Evolutionary conservation across 1,284 basidiomycete species (phyloP).

Genomic region (Pyrrhoderma lamaoense): DNA sequence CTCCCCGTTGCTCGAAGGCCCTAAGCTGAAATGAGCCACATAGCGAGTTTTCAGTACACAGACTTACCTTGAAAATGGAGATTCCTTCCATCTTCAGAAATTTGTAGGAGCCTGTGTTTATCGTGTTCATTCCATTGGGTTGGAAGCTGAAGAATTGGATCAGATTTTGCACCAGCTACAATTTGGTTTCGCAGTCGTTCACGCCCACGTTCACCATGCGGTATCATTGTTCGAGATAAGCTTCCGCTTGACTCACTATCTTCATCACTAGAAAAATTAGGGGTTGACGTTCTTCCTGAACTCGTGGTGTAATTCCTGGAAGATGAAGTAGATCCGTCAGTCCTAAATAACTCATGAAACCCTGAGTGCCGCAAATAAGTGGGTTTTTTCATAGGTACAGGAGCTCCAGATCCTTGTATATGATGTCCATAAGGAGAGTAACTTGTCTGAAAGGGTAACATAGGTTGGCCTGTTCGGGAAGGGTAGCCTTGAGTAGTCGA

Average conservation of each 20-base stretch:
- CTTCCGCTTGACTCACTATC: constrained; percentile 44
- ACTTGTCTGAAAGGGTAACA: neutral
- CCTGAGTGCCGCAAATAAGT: constrained; percentile 69
- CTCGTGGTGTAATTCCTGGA: neutral
- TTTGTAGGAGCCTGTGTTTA: constrained; percentile 48
- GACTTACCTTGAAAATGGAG: constrained; percentile 54
- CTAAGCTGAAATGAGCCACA: constrained; percentile 25
- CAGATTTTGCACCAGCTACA: constrained; percentile 23
- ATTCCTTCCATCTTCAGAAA: constrained; percentile 66
- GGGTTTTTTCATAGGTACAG: constrained; percentile 51
- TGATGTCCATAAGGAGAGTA: constrained; percentile 3
- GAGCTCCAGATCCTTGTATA: constrained; percentile 12
- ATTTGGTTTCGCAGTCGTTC: constrained; percentile 14
- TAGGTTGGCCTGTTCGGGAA: neutral
- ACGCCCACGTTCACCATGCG: constrained; percentile 10
- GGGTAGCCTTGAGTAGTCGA: constrained; percentile 1
- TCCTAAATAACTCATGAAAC: constrained; percentile 58
- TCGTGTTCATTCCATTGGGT: constrained; percentile 72
- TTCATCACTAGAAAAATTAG: constrained; percentile 52
- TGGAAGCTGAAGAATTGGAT: constrained; percentile 54
- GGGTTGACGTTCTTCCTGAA: constrained; percentile 25
- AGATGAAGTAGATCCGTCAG: constrained; percentile 35
- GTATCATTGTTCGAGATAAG: constrained; percentile 22
- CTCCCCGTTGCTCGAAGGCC: constrained; percentile 52
- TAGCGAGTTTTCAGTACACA: constrained; percentile 1